These are phyloP conservation scores for Jatropha podagrica DNA, from an alignment of 441 rosid genomes.

Conservation along the genomic window DNA sequence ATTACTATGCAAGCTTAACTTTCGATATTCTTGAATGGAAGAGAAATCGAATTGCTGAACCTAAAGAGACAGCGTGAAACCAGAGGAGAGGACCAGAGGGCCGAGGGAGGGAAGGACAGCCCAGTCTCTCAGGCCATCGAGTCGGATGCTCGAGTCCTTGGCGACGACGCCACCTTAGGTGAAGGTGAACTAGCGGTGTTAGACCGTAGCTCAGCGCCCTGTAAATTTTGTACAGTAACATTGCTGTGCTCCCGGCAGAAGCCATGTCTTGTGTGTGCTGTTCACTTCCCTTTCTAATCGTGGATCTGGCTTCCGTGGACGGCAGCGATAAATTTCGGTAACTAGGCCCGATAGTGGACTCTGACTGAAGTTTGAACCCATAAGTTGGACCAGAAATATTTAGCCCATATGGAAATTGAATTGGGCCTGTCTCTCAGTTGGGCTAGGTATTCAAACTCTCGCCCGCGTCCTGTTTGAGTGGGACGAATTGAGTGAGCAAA, in stretches of 20 bases:
- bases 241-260: slow-evolving; percentile 33
- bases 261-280: slow-evolving; percentile 28
- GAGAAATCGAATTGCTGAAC: slow-evolving; percentile 23
- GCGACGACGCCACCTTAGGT: slow-evolving; percentile 67
- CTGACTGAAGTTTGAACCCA: not conserved
- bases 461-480: too few relatives aligned
- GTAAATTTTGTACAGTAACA: slow-evolving; percentile 57
- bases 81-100: slow-evolving; percentile 78
- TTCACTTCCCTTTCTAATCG: not conserved
- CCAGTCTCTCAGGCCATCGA: slow-evolving; percentile 88
- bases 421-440: too few relatives aligned
- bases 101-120: slow-evolving; percentile 62
- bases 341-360: not conserved
- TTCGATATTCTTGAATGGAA: not conserved
- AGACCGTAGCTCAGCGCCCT: slow-evolving; percentile 56
- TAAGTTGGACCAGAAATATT: too few relatives aligned
- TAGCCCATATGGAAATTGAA: too few relatives aligned
- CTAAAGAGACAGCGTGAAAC: slow-evolving; percentile 96
- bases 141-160: slow-evolving; percentile 67
- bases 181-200: slow-evolving; percentile 68
- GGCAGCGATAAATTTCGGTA: not conserved
- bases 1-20: not conserved
- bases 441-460: too few relatives aligned
- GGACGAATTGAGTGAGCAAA: too few relatives aligned
- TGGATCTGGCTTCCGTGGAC: not conserved